Base-by-base conservation (phyloP, 176 grass and related monocot species). In the Carex littledalei region DNA sequence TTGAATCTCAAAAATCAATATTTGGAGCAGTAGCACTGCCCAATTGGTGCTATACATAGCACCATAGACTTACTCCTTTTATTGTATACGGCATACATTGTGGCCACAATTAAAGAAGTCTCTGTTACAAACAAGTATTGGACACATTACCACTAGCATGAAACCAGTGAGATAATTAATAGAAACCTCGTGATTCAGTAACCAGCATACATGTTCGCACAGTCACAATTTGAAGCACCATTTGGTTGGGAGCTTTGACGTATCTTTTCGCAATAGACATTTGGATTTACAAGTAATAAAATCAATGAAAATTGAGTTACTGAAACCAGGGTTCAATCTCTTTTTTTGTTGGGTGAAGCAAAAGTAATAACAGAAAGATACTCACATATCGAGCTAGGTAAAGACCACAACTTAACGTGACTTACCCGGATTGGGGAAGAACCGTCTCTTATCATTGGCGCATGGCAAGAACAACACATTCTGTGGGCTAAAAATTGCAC, bases 351-450 rank as follows among this genome's bases (percentile, higher is more conserved):
- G 13, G 1, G 10, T 18, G 10, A 74, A 57, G 14, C 14, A 78
- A 57, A 32, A 78, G 24, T 32, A 55, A 31, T 18, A 57, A 56
- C 2, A 78, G 9, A 63, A 84, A 75, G 15, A 73, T 11, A 83
- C 57, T 1, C 0, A 8, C 13, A 52, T 80, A 75, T 20, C 18
- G 76, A 78, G 53, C 47, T 81, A 34, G 74, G 49, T 31, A 53
- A 14, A 57, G 16, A 8, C 74, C 21, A 56, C 52, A 72, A 49
- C 29, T 22, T 21, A 62, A 86, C 32, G 43, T 66, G 84, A 90
- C 93, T 89, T 90, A 99, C 97, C 92, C 81, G 86, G 91, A 78
- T 99, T 99, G 90, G 94, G 91, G 84, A 89, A 99, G 91, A 99
- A 99, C 67, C 97, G 89, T 18, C 91, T 84, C 50, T 82, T 86